A percentile compares a stretch with the other conserved stretches of the same genome.
These are phyloP conservation scores for Botryotinia calthae DNA, from an alignment of 2,329 filamentous ascomycete species.

Conservation along the genomic window DNA sequence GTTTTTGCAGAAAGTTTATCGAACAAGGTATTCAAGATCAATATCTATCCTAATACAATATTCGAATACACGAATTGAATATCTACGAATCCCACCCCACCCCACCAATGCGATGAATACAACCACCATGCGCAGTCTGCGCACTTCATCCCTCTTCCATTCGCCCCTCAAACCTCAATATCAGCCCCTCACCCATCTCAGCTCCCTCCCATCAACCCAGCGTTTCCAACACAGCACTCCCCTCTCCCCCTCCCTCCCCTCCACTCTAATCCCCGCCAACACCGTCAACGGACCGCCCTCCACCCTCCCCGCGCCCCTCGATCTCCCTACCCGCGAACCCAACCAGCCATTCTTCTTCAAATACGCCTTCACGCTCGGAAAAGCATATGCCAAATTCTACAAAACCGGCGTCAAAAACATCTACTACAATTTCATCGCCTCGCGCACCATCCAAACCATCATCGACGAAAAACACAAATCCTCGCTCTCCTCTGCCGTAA, in stretches of 20 bases:
- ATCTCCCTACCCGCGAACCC: constrained; percentile 55
- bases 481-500: constrained; percentile 38
- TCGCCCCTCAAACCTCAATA: constrained; percentile 40
- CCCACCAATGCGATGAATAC: constrained; percentile 32
- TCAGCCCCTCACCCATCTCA: constrained; percentile 38
- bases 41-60: neutral
- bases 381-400: constrained; percentile 82
- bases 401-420: constrained; percentile 78
- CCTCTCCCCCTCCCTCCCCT: neutral
- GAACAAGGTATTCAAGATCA: neutral
- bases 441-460: constrained; percentile 46
- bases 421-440: constrained; percentile 58
- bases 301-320: constrained; percentile 69
- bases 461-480: constrained; percentile 44
- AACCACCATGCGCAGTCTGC: constrained; percentile 32
- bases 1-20: neutral
- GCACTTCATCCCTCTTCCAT: constrained; percentile 27
- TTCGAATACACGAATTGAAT: neutral
- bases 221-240: constrained; percentile 41
- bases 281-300: constrained; percentile 67
- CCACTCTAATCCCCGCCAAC: constrained; percentile 13
- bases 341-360: constrained; percentile 43
- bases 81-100: neutral
- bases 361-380: constrained; percentile 49
- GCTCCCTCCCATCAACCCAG: constrained; percentile 39